Base-by-base conservation (phyloP, 2,329 filamentous ascomycete genomes). In the Trichoderma aggressivum region DNA sequence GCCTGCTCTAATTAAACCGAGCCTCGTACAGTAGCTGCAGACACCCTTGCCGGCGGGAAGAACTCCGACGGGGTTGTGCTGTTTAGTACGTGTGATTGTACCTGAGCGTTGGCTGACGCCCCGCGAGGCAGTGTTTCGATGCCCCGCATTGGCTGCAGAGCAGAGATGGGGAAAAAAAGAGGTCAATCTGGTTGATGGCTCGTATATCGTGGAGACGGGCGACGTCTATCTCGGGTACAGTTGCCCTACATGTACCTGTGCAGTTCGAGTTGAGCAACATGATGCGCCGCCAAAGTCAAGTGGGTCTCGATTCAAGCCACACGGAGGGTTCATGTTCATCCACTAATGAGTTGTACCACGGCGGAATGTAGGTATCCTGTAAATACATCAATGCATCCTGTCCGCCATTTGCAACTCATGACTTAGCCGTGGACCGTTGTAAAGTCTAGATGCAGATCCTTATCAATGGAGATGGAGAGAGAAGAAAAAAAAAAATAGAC, bases 91-190 rank as follows among this genome's bases (percentile, higher is more conserved):
- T 63, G 47, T 28, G 39, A 30, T 39, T 47, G 50, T 26, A 26
- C 21, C 47, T 53, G 30, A 36, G 28, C 5, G 24, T 34, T 7
- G 16, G 8, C 14, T 14, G 59, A 67, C 16, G 18, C 53, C 64
- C 64, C 53, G 64, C 64, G 53, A 67, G 64, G 64, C 64, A 67
- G 64, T 59, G 32, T 59, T 59, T 32, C 5, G 34, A 7, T 24
- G 53, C 64, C 64, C 64, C 64, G 53, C 64, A 67, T 67, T 47
- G 64, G 12, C 4, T 47, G 26, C 7, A 28, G 18, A 43, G 10
- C 7, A 43, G 16, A 18, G 4, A 18, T 6, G 5, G 3, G 7
- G 12, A 59, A 43, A 16, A 11, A 24, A 34, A 34, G 16, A 24
- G 21, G 11, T n/a, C 61, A 28, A 28, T 28, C 26, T 28, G 26